A percentile compares a stretch with the other conserved stretches of the same genome.
phyloP scores from a whole-genome alignment of 306 rosid species.

The Cucumis melo region DNA sequence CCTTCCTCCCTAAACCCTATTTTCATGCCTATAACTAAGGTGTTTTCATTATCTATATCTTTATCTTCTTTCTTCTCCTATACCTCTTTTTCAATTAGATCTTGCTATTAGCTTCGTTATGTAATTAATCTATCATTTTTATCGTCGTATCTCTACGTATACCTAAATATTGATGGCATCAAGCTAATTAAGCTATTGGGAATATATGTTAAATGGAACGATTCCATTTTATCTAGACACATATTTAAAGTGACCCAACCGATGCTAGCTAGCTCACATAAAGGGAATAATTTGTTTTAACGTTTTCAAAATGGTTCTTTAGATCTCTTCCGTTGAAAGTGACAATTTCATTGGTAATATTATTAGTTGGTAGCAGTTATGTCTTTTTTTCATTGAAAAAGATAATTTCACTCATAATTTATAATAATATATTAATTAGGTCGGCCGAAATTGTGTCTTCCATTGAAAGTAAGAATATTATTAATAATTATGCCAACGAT shows the following conservation, averaged over 20 bases:
- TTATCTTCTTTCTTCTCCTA: too few species aligned
- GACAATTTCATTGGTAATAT: neutral
- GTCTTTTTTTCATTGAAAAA: neutral
- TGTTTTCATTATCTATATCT: too few species aligned
- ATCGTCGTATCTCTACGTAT: too few species aligned
- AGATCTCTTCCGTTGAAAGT: neutral
- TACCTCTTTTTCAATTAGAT: too few species aligned
- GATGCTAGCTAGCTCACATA: neutral
- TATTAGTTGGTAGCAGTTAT: neutral
- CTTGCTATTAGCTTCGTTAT: too few species aligned
- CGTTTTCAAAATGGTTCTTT: neutral
- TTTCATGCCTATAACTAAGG: too few species aligned
- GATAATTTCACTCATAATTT: neutral
- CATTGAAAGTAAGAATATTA: neutral
- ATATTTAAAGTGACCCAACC: neutral
- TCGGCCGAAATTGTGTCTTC: neutral
- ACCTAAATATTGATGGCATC: neutral
- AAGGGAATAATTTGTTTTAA: neutral
- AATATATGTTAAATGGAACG: neutral
- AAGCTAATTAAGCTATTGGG: too few species aligned
- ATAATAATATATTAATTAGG: neutral
- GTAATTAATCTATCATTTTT: too few species aligned
- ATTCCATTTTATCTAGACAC: too few species aligned
- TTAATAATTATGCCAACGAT: neutral
- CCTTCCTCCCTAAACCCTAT: neutral